Evolutionary conservation across 2,329 filamentous ascomycete genomes (phyloP), one percentile per base, ranked within the genome.

Genomic region (Venturia carpophila): DNA sequence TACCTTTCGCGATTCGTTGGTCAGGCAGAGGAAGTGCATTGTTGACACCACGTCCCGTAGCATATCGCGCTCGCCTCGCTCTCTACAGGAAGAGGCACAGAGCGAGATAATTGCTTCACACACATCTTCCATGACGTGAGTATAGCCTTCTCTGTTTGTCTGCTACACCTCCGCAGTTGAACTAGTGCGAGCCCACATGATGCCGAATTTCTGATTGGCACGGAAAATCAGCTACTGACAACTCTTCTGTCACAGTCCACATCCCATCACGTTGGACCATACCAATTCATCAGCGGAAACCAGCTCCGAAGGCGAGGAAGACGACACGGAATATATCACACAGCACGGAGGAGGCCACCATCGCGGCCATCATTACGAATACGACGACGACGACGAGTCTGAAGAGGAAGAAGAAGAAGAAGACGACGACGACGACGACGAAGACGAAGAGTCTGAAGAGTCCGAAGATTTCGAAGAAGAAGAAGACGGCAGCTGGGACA

Each of bases 381-480:
- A 60, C 30, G 56, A 65, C 27, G 56, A 65, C 39, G 64, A 45
- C 17, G 30, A 27, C 17, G 47, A 34, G 6, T 34, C 30, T 34
- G 30, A 55, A 10, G 17, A n/a, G 6, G 62, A 64, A 30, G 62
- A 64, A 37, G 60, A 58, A 3, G 63, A 65, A 17, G 64, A 65
- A 7, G 37, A 43, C 3, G 56, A 62, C 1, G 64, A 62, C 13
- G 55, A 45, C 5, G 30, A 30, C 5, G 5, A 5, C 13, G 19
- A 34, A 15, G 63, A 60, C 19, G 64, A 63, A 7, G 64, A 66
- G n/a, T 60, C 55, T 9, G 64, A 66, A 17, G 64, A 66, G 21
- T 62, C 65, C 7, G 64, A 63, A 55, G 64, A 52, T 4, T 45
- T 65, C 10, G 60, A 63, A 15, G 56, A 63, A 15, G 56, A 63